Conservation (phyloP, 352 stramenopile species). For the Saprolegnia diclina region DNA sequence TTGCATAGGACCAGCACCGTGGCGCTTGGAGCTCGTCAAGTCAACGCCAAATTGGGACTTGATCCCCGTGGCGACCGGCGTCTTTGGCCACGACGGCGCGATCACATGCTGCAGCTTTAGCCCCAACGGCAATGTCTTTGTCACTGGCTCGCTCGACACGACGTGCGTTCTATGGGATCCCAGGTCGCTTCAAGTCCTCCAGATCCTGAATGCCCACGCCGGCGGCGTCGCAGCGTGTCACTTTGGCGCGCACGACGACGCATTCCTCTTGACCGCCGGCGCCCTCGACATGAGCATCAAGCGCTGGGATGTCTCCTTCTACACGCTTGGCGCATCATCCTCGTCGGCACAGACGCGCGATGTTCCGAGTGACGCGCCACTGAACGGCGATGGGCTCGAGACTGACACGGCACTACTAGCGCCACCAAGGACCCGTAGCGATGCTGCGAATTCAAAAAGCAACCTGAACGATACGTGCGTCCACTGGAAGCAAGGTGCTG, state of each 20-base stretch:
- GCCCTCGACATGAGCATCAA: slow-evolving; percentile 5
- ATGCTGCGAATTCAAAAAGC: not conserved
- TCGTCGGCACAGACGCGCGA: not conserved
- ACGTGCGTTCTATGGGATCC: slow-evolving; percentile 7
- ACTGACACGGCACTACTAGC: too few relatives aligned
- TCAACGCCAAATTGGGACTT: too few relatives aligned
- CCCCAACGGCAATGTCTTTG: slow-evolving; percentile 6
- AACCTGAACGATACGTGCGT: too few relatives aligned
- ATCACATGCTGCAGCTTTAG: slow-evolving; percentile 12
- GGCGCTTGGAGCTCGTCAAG: too few relatives aligned
- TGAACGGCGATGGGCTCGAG: too few relatives aligned
- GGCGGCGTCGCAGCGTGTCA: slow-evolving; percentile 3
- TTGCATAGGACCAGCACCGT: too few relatives aligned
- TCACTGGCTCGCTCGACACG: slow-evolving; percentile 12
- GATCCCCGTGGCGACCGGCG: not conserved
- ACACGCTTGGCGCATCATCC: not conserved
- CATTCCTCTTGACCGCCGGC: not conserved
- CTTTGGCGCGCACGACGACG: not conserved
- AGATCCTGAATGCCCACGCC: not conserved
- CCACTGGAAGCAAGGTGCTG: not conserved
- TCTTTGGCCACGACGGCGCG: slow-evolving; percentile 14
- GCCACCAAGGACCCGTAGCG: not conserved
- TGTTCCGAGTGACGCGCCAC: too few relatives aligned
- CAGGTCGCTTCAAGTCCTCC: not conserved
- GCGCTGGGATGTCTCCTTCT: slow-evolving; percentile 5